A percentile compares a stretch with the other conserved stretches of the same genome.
phyloP scores from a whole-genome alignment of 2,329 filamentous ascomycete species.

The Penicillium sclerotigenum region DNA sequence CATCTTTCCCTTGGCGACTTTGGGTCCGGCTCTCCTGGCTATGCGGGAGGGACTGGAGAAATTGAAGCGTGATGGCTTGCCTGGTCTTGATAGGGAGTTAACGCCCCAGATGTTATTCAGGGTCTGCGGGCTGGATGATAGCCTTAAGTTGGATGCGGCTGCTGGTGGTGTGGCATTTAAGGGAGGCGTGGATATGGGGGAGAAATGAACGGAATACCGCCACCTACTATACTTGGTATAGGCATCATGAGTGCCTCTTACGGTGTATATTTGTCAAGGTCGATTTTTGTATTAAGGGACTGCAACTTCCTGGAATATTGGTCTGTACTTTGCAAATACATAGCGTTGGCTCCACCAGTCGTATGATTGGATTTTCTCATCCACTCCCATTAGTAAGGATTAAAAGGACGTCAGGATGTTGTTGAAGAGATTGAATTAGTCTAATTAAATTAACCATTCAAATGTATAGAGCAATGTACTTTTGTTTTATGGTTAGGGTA shows the following conservation, averaged over 20 bases:
- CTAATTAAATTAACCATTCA: background rate
- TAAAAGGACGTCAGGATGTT: too few relatives aligned
- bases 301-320: background rate
- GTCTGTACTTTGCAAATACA: constrained; percentile 12
- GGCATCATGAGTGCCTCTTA: background rate
- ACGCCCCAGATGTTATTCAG: constrained; percentile 43
- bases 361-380: background rate
- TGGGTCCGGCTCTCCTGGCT: constrained; percentile 38
- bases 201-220: constrained; percentile 13
- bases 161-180: constrained; percentile 39
- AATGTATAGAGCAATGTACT: background rate
- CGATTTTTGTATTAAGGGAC: background rate
- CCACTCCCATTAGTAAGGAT: background rate
- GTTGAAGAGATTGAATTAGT: background rate
- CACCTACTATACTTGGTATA: background rate
- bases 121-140: constrained; percentile 45
- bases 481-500: background rate
- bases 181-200: constrained; percentile 29
- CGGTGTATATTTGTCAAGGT: background rate
- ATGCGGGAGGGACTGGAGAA: constrained; percentile 39
- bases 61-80: constrained; percentile 37
- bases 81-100: constrained; percentile 28
- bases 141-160: constrained; percentile 39
- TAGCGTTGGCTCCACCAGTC: constrained; percentile 14
- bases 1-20: constrained; percentile 42